Evolutionary conservation across 768 basidiomycete genomes (phyloP), one percentile per base, ranked within the genome.

Genomic region (Roridomyces roridus): DNA sequence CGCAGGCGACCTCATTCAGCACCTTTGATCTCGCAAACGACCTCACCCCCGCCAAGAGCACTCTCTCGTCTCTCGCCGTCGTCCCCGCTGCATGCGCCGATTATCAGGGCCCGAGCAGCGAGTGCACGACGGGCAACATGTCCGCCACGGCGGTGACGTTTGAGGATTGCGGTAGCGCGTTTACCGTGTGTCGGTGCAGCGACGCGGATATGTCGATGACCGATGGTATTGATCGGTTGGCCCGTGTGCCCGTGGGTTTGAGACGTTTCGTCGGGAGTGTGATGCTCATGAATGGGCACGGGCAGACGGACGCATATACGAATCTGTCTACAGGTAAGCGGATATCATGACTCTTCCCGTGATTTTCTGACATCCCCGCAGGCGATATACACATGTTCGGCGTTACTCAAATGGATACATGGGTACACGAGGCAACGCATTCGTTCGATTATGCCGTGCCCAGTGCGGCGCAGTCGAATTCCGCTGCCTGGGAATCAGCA

Each of bases 381-480:
- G n/a, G n/a, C n/a, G 55, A 56, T 20, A 47, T 58, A 15, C 56
- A 58, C 36, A 34, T 51, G 1, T 53, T 53, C 26, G 46, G 57
- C 11, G 46, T 48, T 25, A 41, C 37, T 28, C 12, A 25, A 14
- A 41, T 49, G 46, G 35, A 57, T 40, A 46, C 44, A 3, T 51
- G 48, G 48, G 23, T 57, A 7, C 56, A 59, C n/a, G 57, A 59
- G 57, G 29, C 45, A 8, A 23, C 45, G 3, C 44, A 54, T 24
- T 28, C 50, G 18, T 51, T 51, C 29, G 50, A 51, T 35, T 51
- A 21, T 21, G n/a, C 50, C 18, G 18, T 34, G 23, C 20, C 28
- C 3, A 51, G n/a, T 4, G n/a, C 11, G 6, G 14, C 49, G 11
- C 49, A 36, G 12, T 50, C 56, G 20, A 36, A 26, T 12, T 36